Evolutionary conservation across 768 basidiomycete species (phyloP).

Genomic region (Leccinum boreale): DNA sequence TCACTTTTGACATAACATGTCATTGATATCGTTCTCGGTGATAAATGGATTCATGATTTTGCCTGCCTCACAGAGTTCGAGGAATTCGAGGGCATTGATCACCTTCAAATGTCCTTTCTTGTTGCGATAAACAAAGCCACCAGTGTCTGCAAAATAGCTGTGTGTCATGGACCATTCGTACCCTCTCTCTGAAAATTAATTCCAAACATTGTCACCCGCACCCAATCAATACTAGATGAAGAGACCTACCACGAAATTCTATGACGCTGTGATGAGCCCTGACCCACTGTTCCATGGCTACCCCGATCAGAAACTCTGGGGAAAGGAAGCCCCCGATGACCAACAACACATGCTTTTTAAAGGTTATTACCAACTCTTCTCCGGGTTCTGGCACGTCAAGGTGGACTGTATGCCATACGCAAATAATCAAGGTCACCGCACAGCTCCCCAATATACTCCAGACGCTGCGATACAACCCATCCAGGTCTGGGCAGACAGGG

Average conservation of each 20-base stretch:
- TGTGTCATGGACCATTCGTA: background rate
- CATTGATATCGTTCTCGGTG: background rate
- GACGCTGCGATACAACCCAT: background rate
- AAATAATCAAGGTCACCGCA: background rate
- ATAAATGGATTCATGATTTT: background rate
- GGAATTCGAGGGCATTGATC: background rate
- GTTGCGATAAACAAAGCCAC: background rate
- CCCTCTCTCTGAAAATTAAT: background rate
- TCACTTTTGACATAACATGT: background rate
- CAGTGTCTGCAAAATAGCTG: background rate
- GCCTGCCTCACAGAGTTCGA: background rate
- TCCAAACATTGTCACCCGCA: background rate
- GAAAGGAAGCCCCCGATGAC: background rate
- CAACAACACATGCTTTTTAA: no score
- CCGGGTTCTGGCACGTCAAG: background rate
- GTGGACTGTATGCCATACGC: background rate
- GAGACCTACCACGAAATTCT: background rate
- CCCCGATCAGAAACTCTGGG: background rate
- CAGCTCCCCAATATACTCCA: background rate
- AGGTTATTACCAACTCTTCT: background rate
- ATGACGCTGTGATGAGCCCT: background rate
- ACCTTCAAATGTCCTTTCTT: background rate
- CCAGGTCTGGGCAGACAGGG: background rate
- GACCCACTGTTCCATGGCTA: background rate
- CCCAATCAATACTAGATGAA: background rate